Percentiles rank a stretch among this genome's conserved stretches.
phyloP scores from a whole-genome alignment of 164 flowering plant species.

The Vitis amurensis region DNA sequence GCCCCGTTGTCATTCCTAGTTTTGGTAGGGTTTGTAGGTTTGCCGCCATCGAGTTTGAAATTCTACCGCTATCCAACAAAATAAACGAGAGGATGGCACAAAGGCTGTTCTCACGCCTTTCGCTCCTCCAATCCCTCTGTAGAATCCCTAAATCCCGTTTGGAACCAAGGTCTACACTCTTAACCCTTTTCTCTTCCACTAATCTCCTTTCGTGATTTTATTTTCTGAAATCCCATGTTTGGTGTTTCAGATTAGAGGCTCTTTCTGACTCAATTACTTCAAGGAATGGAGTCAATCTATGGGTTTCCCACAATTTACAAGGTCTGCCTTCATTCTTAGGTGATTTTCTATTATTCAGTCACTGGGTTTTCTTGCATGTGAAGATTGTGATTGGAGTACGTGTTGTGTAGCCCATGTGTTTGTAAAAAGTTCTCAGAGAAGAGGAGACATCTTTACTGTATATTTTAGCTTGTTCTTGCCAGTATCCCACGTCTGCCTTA shows the following conservation, averaged over 20 bases:
- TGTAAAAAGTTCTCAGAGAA: constrained; percentile 27
- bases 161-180: background rate
- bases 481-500: too few relatives aligned
- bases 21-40: too few relatives aligned
- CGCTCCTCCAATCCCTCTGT: constrained; percentile 5
- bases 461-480: too few relatives aligned
- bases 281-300: background rate
- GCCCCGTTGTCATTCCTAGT: too few relatives aligned
- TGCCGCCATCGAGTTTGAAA: too few relatives aligned
- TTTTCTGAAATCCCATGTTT: constrained; percentile 2
- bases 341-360: background rate
- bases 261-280: constrained; percentile 3
- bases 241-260: constrained; percentile 8
- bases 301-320: constrained; percentile 15
- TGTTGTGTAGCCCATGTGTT: constrained; percentile 10
- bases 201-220: background rate
- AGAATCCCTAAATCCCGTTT: constrained; percentile 4
- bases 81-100: constrained; percentile 8
- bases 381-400: background rate
- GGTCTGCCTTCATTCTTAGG: constrained; percentile 14
- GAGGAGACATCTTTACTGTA: too few relatives aligned
- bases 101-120: constrained; percentile 26
- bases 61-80: too few relatives aligned
- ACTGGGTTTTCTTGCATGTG: background rate
- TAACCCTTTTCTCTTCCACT: background rate